A percentile compares a stretch with the other conserved stretches of the same genome.
Conservation (phyloP, 257 asterid species). For the Anisodus acutangulus region DNA sequence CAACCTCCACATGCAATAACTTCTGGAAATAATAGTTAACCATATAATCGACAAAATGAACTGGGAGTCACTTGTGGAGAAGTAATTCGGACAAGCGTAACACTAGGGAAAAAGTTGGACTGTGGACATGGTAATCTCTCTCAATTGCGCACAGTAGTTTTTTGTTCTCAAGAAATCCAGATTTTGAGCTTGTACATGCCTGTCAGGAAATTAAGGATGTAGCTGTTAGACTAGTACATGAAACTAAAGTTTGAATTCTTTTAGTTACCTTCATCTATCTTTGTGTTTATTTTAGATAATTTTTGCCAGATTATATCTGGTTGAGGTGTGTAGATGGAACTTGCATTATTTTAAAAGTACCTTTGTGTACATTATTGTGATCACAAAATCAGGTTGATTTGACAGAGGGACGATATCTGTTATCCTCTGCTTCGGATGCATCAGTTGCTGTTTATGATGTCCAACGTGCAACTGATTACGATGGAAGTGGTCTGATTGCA, state of each 20-base stretch:
- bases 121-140: not conserved
- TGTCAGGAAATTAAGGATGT: not conserved
- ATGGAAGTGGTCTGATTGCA: constrained; percentile 67
- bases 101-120: not conserved
- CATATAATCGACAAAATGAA: not conserved
- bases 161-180: not conserved
- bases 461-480: constrained; percentile 69
- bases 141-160: not conserved
- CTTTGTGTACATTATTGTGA: constrained; percentile 50
- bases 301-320: constrained; percentile 4
- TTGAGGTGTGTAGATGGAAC: constrained; percentile 24
- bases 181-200: not conserved
- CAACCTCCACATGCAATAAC: not conserved
- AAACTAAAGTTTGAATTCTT: not conserved
- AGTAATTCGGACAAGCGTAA: not conserved
- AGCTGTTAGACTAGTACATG: not conserved
- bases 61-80: not conserved
- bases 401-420: constrained; percentile 92
- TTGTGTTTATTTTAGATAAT: not conserved
- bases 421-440: constrained; percentile 90
- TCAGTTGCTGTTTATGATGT: constrained; percentile 86
- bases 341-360: constrained; percentile 38
- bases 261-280: not conserved
- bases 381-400: constrained; percentile 95
- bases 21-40: not conserved